phyloP scores from a whole-genome alignment of 106 monocot species.

The Vanilla planifolia region DNA sequence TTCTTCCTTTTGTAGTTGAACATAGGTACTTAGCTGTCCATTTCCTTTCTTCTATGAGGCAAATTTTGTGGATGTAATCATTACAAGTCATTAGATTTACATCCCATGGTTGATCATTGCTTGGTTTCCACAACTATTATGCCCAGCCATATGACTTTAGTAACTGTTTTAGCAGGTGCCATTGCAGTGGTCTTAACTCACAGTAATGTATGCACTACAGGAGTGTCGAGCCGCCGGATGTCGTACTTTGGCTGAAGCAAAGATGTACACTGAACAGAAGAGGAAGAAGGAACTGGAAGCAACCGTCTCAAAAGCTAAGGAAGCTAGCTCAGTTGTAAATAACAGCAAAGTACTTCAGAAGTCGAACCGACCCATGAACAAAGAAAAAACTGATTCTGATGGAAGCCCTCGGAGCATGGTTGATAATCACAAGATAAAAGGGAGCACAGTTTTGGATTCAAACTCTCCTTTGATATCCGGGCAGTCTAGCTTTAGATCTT shows the following conservation, averaged over 20 bases:
- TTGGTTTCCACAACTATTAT: too few species aligned
- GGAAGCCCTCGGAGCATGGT: conserved; percentile 38
- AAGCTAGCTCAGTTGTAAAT: conserved; percentile 27
- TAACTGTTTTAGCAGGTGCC: too few species aligned
- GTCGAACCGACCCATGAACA: conserved; percentile 28
- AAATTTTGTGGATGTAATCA: too few species aligned
- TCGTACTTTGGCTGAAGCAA: conserved; percentile 67
- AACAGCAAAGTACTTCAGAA: conserved; percentile 41
- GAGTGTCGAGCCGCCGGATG: conserved; percentile 87
- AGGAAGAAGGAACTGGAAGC: conserved; percentile 47
- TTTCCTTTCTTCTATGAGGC: too few species aligned
- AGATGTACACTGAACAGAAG: conserved; percentile 66
- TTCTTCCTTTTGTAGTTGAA: too few species aligned
- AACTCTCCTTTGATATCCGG: conserved; percentile 16
- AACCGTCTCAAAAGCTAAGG: conserved; percentile 42
- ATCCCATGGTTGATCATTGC: too few species aligned
- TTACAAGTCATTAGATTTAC: too few species aligned
- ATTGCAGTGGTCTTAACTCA: too few species aligned
- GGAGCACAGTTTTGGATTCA: conserved; percentile 16
- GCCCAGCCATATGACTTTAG: too few species aligned
- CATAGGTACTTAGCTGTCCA: too few species aligned
- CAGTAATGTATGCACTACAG: too few species aligned
- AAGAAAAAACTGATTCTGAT: conserved; percentile 50
- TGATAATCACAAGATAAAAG: conserved; percentile 54
- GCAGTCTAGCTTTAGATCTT: conserved; percentile 17